Base-by-base conservation (phyloP, 768 basidiomycete genomes). In the Sarcodon sp. region DNA sequence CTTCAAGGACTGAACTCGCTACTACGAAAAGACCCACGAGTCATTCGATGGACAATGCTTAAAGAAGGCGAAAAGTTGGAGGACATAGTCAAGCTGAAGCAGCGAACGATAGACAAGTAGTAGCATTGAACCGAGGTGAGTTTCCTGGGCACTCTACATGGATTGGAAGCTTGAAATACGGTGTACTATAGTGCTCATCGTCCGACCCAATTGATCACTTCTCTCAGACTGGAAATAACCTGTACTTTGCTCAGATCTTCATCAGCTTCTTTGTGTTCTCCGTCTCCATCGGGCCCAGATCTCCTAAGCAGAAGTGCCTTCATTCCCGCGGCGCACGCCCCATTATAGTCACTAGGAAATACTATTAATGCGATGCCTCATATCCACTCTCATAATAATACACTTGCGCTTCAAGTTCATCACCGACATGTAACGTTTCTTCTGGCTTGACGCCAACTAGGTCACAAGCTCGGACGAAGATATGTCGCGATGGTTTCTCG, bases 31-130 rank as follows among this genome's bases (percentile, higher is more conserved):
- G 91, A 94, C 57, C 88, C 88, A 9, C 77, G 83, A 33, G 87
- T 94, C 11, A 68, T 94, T 47, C 75, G 88, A 15, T 86, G 83
- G 77, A 87, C 86, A 6, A 74, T 84, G 43, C 64, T 90, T 33
- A 90, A 88, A 57, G 64, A 87, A 45, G 90, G 83, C 8, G 76
- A 84, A 48, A 80, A 74, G 47, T 67, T 83, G 0, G 78, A 87
- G 58, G 80, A 87, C 55, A 65, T 89, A 13, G 76, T 83, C 31
- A 54, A 61, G 38, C 66, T 75, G 44, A 72, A 73, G 37, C 69
- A 72, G 52, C 70, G 69, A 54, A 67, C 68, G 1, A 63, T 68
- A 39, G 36, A 47, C 3, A 15, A 45, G 7, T n/a, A 39, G 33
- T 37, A 36, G 35, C 43, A 51, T 13, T 51, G 54, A 43, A 52